These are phyloP conservation scores for Xylaria intraflava DNA, from an alignment of 495 filamentous ascomycete genomes.

Conservation along the genomic window DNA sequence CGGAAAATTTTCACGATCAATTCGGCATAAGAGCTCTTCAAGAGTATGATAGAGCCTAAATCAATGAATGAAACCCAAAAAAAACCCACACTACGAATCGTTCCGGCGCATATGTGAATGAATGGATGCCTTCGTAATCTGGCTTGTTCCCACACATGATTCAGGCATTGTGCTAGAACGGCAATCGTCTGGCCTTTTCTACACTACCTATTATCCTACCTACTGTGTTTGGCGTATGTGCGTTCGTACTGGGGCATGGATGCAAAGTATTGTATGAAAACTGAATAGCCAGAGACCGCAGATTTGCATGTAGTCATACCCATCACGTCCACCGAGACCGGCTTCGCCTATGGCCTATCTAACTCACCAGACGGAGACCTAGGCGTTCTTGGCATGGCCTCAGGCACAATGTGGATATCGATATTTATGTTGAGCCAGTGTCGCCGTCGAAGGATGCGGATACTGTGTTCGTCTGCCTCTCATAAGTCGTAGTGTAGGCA, in stretches of 20 bases:
- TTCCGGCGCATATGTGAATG: background rate
- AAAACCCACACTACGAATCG: conserved; percentile 4
- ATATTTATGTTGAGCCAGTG: conserved; percentile 17
- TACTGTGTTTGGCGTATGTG: no score
- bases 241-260: no score
- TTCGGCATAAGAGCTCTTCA: conserved; percentile 27
- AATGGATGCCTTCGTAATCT: background rate
- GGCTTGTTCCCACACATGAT: background rate
- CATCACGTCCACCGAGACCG: no score
- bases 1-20: conserved; percentile 37
- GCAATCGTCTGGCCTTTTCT: background rate
- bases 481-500: no score
- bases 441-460: background rate
- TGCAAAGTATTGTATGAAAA: no score
- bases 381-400: no score
- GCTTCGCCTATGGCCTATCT: no score
- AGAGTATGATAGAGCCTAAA: conserved; percentile 18
- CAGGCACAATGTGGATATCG: conserved; percentile 15
- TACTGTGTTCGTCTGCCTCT: background rate
- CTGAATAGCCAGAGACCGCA: no score
- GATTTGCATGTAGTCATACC: no score
- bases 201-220: no score
- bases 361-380: no score
- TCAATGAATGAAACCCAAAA: conserved; percentile 16
- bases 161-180: background rate